Conservation (phyloP, 805 yeast genomes). For the Schwanniomyces polymorphus region DNA sequence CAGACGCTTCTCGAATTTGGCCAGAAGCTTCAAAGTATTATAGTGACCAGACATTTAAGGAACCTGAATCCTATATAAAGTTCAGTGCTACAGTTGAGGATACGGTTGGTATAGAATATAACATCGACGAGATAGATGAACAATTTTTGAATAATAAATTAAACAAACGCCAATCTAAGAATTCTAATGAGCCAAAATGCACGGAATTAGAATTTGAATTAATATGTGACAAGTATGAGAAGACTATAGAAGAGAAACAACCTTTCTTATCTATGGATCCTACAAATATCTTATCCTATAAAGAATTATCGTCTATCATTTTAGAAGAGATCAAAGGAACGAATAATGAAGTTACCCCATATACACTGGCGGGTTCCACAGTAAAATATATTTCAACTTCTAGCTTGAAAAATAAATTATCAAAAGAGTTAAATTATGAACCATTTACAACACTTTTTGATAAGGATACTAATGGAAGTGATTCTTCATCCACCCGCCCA, state of each 20-base stretch:
- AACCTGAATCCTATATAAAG: conserved; percentile 80
- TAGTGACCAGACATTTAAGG: conserved; percentile 54
- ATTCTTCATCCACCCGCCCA: conserved; percentile 37
- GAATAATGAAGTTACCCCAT: conserved; percentile 20
- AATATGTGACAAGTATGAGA: conserved; percentile 72
- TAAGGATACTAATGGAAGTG: conserved; percentile 30
- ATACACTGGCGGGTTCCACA: conserved; percentile 26
- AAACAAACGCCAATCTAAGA: conserved; percentile 35
- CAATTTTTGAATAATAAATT: conserved; percentile 50
- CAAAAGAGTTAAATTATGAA: conserved; percentile 53
- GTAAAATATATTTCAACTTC: conserved; percentile 47
- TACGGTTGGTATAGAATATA: conserved; percentile 79
- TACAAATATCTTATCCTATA: conserved; percentile 63
- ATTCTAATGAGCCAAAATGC: conserved; percentile 32
- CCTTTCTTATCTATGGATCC: conserved; percentile 90
- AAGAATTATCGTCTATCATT: conserved; percentile 61
- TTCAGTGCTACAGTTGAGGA: conserved; percentile 97
- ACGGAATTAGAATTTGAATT: conserved; percentile 86
- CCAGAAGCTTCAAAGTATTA: conserved; percentile 73
- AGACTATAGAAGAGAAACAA: conserved; percentile 73
- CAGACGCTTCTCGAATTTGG: conserved; percentile 89
- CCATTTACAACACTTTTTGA: conserved; percentile 64
- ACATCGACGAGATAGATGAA: conserved; percentile 89
- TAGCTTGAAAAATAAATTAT: conserved; percentile 57
- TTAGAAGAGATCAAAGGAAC: conserved; percentile 32